Base-by-base conservation (phyloP, 352 stramenopile genomes). In the Achlya hypogyna region DNA sequence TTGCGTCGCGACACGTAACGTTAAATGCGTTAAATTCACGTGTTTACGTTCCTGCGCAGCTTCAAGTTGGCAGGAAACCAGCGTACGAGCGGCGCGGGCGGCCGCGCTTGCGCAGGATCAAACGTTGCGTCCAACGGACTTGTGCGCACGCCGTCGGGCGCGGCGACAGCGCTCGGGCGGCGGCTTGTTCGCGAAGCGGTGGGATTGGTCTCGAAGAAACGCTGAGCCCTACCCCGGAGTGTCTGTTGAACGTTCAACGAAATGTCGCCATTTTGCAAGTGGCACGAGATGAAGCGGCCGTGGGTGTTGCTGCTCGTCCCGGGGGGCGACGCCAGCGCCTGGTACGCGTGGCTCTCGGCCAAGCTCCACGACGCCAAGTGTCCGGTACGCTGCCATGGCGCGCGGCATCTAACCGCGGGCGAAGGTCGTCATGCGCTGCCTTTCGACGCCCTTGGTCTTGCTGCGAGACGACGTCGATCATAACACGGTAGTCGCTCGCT, bases 341-440 rank as follows among this genome's bases (percentile, higher is more conserved):
- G 59, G 59, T 65, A 65, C 28, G 5, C 28, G 16, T 65, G 60
- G 60, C 60, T 67, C 25, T 23, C 60, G 20, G 18, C 20, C 18
- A 38, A 58, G 32, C 22, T 67, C 16, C 18, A 49, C 22, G 22
- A 8, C 4, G 20, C 9, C 22, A 38, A 49, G 42, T 58, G 29
- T n/a, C 22, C 56, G 29, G 60, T 67, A 56, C 35, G 22, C 22
- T 27, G 27, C 9, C 5, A 10, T 29, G 28, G 6, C 38, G 12
- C 27, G 25, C 29, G 2, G 56, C 20, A 22, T 22, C 5, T 25
- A 22, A 18, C 16, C 35, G n/a, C 29, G 28, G 18, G 23, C 22
- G n/a, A 59, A 34, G 40, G 27, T 42, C 45, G 20, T 67, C 35
- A 28, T 64, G 22, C 54, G 60, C 32, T 49, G 31, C 23, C 9